A percentile compares a stretch with the other conserved stretches of the same genome.
Evolutionary conservation across 805 yeast genomes (phyloP).

Genomic region (Zygosaccharomyces siamensis): DNA sequence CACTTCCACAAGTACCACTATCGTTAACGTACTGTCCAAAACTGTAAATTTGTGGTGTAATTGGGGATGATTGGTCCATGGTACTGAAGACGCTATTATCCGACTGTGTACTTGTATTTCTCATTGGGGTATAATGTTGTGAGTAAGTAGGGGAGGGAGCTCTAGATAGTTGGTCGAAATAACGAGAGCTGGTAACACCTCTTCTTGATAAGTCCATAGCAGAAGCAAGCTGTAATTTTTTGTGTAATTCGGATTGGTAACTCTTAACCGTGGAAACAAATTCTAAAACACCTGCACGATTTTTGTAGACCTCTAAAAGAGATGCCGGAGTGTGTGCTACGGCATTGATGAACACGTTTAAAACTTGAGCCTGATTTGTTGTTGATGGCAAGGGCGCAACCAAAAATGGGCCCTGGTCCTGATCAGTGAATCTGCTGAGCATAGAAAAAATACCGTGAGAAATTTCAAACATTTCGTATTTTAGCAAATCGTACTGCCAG

Average conservation of each 20-base stretch:
- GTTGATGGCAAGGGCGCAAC: slow-evolving; percentile 24
- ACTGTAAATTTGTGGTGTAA: slow-evolving; percentile 33
- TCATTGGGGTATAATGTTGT: slow-evolving; percentile 31
- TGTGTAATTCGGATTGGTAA: slow-evolving; percentile 24
- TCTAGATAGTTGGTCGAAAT: slow-evolving; percentile 20
- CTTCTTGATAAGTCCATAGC: slow-evolving; percentile 25
- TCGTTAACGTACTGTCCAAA: slow-evolving; percentile 27
- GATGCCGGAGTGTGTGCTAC: slow-evolving; percentile 24
- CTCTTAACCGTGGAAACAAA: slow-evolving; percentile 24
- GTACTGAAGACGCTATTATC: slow-evolving; percentile 33
- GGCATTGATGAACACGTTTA: slow-evolving; percentile 25
- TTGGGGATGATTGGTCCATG: slow-evolving; percentile 29
- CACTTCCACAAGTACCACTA: slow-evolving; percentile 13
- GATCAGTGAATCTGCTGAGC: slow-evolving; percentile 29
- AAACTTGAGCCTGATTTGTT: slow-evolving; percentile 21
- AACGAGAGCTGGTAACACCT: slow-evolving; percentile 15
- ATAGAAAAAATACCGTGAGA: slow-evolving; percentile 31
- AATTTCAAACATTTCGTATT: slow-evolving; percentile 31
- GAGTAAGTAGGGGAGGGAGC: slow-evolving; percentile 31
- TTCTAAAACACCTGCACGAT: slow-evolving; percentile 21
- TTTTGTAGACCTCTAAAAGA: slow-evolving; percentile 24
- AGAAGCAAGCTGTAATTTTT: slow-evolving; percentile 26
- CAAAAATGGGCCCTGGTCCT: slow-evolving; percentile 31
- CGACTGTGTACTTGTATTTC: slow-evolving; percentile 32
- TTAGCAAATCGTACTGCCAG: slow-evolving; percentile 42